Percentiles rank a stretch among this genome's conserved stretches.
Conservation (phyloP, 441 rosid genomes). For the Sinapis alba region DNA sequence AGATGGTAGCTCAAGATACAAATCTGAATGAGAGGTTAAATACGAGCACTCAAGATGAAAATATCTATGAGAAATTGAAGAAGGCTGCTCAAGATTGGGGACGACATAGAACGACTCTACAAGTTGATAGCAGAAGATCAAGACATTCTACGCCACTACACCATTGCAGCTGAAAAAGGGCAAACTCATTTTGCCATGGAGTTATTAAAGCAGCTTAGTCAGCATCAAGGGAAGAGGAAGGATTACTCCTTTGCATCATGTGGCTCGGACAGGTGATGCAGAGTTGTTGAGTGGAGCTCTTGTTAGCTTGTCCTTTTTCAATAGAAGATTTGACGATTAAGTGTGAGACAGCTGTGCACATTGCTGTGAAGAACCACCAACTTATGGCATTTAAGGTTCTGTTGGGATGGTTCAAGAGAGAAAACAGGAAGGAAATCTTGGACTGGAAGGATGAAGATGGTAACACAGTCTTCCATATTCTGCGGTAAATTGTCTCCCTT, state of each 20-base stretch:
- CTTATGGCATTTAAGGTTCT: constrained; percentile 32
- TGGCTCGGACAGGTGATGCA: constrained; percentile 18
- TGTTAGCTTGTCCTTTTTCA: constrained; percentile 11
- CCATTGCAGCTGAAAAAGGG: constrained; percentile 38
- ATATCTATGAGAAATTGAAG: neutral
- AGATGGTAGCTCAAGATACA: neutral
- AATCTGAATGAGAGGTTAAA: neutral
- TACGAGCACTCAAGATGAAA: neutral
- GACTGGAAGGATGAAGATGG: constrained; percentile 6
- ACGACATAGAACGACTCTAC: neutral
- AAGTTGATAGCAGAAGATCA: neutral
- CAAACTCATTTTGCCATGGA: constrained; percentile 17
- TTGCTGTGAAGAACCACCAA: constrained; percentile 32
- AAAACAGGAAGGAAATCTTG: neutral
- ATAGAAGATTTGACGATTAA: constrained; percentile 37
- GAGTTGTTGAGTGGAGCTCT: constrained; percentile 32
- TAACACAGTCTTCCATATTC: neutral
- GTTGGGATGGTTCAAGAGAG: constrained; percentile 38
- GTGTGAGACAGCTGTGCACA: constrained; percentile 41
- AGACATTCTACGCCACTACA: constrained; percentile 32
- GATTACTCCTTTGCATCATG: neutral
- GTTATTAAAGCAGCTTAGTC: neutral
- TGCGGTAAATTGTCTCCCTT: neutral
- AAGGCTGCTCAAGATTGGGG: constrained; percentile 8
- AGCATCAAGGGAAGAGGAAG: constrained; percentile 14